Evolutionary conservation across 768 basidiomycete genomes (phyloP).

Genomic region (Boletus sp.): DNA sequence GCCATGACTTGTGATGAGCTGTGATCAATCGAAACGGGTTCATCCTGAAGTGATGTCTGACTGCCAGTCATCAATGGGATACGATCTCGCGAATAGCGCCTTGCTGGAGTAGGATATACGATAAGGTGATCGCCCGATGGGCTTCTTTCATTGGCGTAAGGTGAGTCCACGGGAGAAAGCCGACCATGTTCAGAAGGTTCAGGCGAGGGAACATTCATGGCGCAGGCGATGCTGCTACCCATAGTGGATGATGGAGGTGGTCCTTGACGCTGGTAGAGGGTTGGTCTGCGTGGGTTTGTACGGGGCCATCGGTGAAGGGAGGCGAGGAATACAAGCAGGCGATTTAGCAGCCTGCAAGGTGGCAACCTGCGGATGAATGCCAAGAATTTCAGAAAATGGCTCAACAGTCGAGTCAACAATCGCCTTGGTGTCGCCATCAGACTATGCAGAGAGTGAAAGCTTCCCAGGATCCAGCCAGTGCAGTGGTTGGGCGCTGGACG

Average conservation of each 20-base stretch:
- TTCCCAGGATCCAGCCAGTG: not conserved
- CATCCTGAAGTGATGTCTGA: not conserved
- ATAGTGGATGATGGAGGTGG: not conserved
- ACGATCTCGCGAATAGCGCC: not conserved
- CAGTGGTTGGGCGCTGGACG: too few relatives aligned
- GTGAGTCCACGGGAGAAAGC: not conserved
- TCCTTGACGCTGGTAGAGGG: not conserved
- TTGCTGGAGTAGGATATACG: not conserved
- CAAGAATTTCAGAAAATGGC: not conserved
- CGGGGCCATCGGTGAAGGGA: slow-evolving; percentile 4
- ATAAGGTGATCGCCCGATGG: not conserved
- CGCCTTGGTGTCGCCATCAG: not conserved
- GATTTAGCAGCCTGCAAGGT: not conserved
- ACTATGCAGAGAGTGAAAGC: not conserved
- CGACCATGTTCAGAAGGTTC: not conserved
- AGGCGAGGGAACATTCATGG: not conserved
- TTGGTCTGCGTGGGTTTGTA: not conserved
- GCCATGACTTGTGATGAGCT: not conserved
- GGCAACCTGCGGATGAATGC: not conserved
- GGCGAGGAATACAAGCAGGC: slow-evolving; percentile 1
- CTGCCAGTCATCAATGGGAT: not conserved
- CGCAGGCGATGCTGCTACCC: not conserved
- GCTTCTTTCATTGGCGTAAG: not conserved
- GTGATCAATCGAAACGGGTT: not conserved
- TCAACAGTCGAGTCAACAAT: not conserved